phyloP scores from a whole-genome alignment of 768 basidiomycete species.

The Pisolithus orientalis region DNA sequence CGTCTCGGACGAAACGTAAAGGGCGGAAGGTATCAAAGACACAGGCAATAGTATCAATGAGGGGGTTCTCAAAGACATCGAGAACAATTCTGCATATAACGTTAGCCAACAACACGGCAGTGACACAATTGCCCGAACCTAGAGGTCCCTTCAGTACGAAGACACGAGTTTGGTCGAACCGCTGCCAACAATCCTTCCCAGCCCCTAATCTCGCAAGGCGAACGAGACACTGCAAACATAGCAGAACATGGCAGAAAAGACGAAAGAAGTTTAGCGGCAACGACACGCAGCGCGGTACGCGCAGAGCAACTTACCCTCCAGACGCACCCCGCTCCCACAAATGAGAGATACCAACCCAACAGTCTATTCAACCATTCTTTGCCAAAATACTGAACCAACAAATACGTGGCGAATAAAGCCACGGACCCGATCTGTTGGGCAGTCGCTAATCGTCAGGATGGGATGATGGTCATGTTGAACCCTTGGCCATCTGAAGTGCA shows the following conservation, averaged over 20 bases:
- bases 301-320: slow-evolving; percentile 48
- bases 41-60: slow-evolving; percentile 52
- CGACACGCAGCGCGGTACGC: not conserved
- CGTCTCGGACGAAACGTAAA: slow-evolving; percentile 47
- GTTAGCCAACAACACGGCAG: slow-evolving; percentile 4
- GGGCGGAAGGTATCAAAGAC: slow-evolving; percentile 54
- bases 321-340: slow-evolving; percentile 59
- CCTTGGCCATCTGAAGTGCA: slow-evolving; percentile 6
- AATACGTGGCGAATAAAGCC: slow-evolving; percentile 61
- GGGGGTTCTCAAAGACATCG: slow-evolving; percentile 51
- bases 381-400: slow-evolving; percentile 68
- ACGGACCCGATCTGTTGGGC: slow-evolving; percentile 58
- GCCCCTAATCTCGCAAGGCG: slow-evolving; percentile 43
- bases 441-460: not conserved
- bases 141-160: slow-evolving; percentile 39
- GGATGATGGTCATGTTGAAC: too few relatives aligned
- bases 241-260: not conserved
- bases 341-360: slow-evolving; percentile 67
- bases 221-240: slow-evolving; percentile 38
- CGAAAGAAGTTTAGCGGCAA: not conserved
- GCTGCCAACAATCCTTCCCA: slow-evolving; percentile 51
- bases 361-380: slow-evolving; percentile 80
- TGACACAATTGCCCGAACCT: slow-evolving; percentile 28
- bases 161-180: slow-evolving; percentile 43
- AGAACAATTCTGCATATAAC: slow-evolving; percentile 24